These are phyloP conservation scores for Rhododendron mucronatum DNA, from an alignment of 148 eudicot species.

Conservation along the genomic window DNA sequence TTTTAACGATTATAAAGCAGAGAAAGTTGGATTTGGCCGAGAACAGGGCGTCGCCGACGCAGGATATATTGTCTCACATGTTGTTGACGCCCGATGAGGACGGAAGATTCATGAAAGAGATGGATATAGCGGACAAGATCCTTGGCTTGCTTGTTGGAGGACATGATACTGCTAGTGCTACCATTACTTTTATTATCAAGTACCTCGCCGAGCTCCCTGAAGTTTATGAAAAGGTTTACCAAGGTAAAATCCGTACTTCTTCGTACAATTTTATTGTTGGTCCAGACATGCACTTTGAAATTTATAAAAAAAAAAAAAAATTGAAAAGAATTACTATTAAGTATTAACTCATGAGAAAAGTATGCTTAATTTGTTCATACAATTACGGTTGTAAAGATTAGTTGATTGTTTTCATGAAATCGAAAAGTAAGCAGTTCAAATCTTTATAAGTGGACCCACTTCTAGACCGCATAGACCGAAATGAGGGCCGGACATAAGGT, in stretches of 20 bases:
- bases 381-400: too few species aligned
- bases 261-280: too few species aligned
- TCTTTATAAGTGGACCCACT: too few species aligned
- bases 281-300: too few species aligned
- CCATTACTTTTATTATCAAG: constrained; percentile 1
- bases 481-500: too few species aligned
- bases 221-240: not conserved
- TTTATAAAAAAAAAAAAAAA: too few species aligned
- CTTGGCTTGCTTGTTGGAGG: not conserved
- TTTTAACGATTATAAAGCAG: not conserved
- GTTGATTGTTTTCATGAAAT: not conserved
- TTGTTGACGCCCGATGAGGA: not conserved
- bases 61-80: not conserved
- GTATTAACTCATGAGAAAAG: not conserved
- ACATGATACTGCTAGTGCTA: not conserved
- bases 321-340: too few species aligned
- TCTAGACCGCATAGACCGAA: too few species aligned
- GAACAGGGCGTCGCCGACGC: not conserved
- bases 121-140: constrained; percentile 2
- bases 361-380: not conserved
- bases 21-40: not conserved
- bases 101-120: not conserved
- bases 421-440: too few species aligned
- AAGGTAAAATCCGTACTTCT: not conserved
- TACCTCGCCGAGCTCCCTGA: not conserved